Base-by-base conservation (phyloP, 257 asterid species). In the Mentha longifolia region DNA sequence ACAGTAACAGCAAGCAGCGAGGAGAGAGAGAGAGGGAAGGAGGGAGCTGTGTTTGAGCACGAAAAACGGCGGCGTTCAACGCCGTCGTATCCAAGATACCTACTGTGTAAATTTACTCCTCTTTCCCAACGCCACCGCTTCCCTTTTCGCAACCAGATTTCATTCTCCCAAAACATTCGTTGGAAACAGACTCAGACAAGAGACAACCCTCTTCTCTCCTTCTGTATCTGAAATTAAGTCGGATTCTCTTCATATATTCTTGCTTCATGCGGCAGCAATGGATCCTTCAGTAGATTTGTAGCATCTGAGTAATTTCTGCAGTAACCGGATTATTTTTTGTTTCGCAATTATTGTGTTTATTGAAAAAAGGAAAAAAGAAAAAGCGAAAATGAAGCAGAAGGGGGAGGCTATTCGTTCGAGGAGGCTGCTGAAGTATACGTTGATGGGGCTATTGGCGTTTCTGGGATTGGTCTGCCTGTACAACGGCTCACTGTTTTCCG, bases 381-480 rank as follows among this genome's bases (percentile, higher is more conserved):
- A 8, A 35, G 2, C 3, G 41, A 71, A 65, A 56, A 90, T 85
- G 95, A 85, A 79, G 86, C 79, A 8, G 9, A 92, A 76, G 69
- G 77, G 67, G 15, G 91, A 86, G 16, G 72, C 60, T 2, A 25
- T 74, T 57, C 80, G 73, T 14, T 67, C 81, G 68, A 63, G 60
- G 39, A 83, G 78, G 85, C 70, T 82, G 78, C 42, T 84, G 15
- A 91, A 85, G 89, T 89, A 74, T 64, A 77, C 70, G 25, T 57
- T 87, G 39, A 54, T 85, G 28, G 89, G 88, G 31, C 43, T 87
- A 63, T 51, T 89, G 2, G 74, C 80, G 80, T 81, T 86, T 43
- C 71, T 93, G 59, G 97, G 90, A 68, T 61, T 93, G 77, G 73
- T 86, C 65, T 91, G 96, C 74, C 75, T 93, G 63, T 87, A 87